Evolutionary conservation across 2,329 filamentous ascomycete genomes (phyloP).

Genomic region (Pseudogymnoascus sp.): DNA sequence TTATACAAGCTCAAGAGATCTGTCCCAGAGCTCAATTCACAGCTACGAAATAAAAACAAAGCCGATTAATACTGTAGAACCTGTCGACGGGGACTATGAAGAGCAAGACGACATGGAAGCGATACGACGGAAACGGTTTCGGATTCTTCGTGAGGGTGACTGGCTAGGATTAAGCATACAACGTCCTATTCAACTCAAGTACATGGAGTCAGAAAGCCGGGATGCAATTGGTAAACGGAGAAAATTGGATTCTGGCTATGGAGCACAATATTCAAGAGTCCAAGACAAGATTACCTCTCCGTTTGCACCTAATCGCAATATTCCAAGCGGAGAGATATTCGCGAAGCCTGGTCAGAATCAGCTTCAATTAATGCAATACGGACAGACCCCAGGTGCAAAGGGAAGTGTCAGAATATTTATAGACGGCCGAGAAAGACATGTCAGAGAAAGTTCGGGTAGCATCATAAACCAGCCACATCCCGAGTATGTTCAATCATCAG

Average conservation of each 20-base stretch:
- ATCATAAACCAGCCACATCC: constrained; percentile 11
- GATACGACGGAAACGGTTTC: constrained; percentile 22
- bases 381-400: not conserved
- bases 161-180: constrained; percentile 26
- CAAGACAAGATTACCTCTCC: constrained; percentile 17
- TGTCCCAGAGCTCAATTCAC: not conserved
- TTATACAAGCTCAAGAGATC: not conserved
- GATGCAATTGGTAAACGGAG: constrained; percentile 24
- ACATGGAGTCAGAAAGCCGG: constrained; percentile 16
- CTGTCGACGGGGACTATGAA: constrained; percentile 2
- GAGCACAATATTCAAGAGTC: constrained; percentile 19
- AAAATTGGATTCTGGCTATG: constrained; percentile 18
- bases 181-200: constrained; percentile 20
- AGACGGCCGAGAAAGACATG: constrained; percentile 19
- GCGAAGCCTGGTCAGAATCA: not conserved
- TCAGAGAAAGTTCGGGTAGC: constrained; percentile 23
- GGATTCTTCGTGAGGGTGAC: constrained; percentile 23
- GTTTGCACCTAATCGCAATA: constrained; percentile 2
- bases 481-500: constrained; percentile 6
- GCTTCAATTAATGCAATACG: not conserved
- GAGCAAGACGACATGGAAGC: constrained; percentile 8
- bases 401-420: constrained; percentile 24
- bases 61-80: not conserved
- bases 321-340: not conserved
- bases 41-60: not conserved